phyloP scores from a whole-genome alignment of 805 yeast genomes.

The Ogataea ganodermae region DNA sequence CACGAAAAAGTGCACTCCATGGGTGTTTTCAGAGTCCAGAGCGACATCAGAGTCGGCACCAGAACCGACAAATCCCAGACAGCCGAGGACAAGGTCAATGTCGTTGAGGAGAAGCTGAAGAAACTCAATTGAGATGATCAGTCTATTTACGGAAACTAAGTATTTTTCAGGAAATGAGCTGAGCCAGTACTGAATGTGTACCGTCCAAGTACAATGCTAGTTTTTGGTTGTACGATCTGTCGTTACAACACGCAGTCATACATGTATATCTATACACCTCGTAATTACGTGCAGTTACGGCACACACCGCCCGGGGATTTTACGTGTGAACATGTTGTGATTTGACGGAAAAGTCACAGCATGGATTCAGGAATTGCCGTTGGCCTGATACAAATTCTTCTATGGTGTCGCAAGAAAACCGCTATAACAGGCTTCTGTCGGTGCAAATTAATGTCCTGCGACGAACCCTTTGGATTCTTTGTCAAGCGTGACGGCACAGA shows the following conservation, averaged over 20 bases:
- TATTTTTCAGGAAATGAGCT: too few species aligned
- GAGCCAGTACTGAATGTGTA: too few species aligned
- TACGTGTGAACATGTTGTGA: conserved; percentile 26
- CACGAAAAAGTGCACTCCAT: conserved; percentile 71
- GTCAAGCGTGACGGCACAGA: conserved; percentile 31
- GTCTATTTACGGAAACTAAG: too few species aligned
- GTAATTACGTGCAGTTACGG: conserved; percentile 19
- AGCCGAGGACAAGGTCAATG: conserved; percentile 70
- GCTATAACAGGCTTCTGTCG: conserved; percentile 30
- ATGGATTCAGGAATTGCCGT: conserved; percentile 34
- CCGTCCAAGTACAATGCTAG: too few species aligned
- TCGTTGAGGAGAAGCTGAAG: conserved; percentile 56
- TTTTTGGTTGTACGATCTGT: too few species aligned
- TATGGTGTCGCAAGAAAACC: conserved; percentile 26
- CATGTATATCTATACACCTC: conserved; percentile 28
- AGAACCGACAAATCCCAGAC: conserved; percentile 73
- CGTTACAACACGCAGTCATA: too few species aligned
- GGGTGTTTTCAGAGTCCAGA: conserved; percentile 79
- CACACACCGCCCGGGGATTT: conserved; percentile 32
- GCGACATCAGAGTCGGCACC: conserved; percentile 86
- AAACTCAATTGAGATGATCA: not conserved
- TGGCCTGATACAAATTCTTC: conserved; percentile 25
- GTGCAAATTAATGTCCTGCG: conserved; percentile 27
- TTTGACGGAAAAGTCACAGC: conserved; percentile 29
- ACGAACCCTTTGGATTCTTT: conserved; percentile 37